These are phyloP conservation scores for Apiotrichum laibachii DNA, from an alignment of 1,284 basidiomycete genomes.

Conservation along the genomic window DNA sequence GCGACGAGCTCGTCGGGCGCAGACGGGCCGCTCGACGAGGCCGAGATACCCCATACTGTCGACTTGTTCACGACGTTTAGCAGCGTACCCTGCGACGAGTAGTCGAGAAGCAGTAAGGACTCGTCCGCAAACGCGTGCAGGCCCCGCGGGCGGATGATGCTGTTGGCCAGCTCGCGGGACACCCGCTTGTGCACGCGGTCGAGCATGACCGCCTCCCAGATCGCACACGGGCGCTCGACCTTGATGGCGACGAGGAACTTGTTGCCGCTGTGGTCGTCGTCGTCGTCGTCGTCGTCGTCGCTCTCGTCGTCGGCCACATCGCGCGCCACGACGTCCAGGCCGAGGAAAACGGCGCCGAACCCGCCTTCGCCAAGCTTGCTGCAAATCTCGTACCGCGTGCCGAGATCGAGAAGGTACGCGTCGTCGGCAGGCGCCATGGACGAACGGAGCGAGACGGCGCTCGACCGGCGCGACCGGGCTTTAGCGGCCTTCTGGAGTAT, in stretches of 20 bases:
- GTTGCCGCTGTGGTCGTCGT: conserved; percentile 61
- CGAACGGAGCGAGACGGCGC: conserved; percentile 27
- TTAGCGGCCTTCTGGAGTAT: conserved; percentile 56
- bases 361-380: conserved; percentile 96
- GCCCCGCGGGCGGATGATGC: conserved; percentile 69
- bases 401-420: conserved; percentile 53
- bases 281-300: conserved; percentile 60
- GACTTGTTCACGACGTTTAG: conserved; percentile 91
- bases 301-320: conserved; percentile 58
- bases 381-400: conserved; percentile 64
- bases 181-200: conserved; percentile 70
- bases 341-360: conserved; percentile 90
- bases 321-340: conserved; percentile 55
- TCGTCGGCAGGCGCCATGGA: conserved; percentile 36
- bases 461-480: conserved; percentile 48
- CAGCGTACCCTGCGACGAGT: conserved; percentile 86
- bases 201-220: conserved; percentile 93
- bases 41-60: conserved; percentile 56
- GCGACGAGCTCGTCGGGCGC: conserved; percentile 87
- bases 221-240: conserved; percentile 79
- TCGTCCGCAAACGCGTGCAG: conserved; percentile 84
- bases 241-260: conserved; percentile 76
- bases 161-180: conserved; percentile 58
- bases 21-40: conserved; percentile 33
- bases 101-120: conserved; percentile 83